A percentile compares a stretch with the other conserved stretches of the same genome.
phyloP scores from a whole-genome alignment of 2,329 filamentous ascomycete species.

The Fusarium sp. region DNA sequence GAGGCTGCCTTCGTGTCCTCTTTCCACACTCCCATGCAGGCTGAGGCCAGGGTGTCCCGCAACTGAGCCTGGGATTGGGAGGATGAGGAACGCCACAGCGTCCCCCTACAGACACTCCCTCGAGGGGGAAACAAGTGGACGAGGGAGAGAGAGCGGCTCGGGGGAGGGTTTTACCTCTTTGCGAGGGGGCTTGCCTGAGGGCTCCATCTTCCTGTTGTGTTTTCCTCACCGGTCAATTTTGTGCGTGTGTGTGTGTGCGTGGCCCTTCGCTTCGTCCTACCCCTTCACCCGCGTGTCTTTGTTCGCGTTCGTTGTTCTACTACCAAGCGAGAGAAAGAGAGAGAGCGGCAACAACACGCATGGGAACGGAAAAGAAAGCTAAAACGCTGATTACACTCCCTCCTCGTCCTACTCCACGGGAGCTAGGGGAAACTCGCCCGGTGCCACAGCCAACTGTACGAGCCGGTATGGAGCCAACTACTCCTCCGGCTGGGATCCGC shows the following conservation, averaged over 20 bases:
- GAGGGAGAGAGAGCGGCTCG: slow-evolving; percentile 19
- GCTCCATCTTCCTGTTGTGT: slow-evolving; percentile 27
- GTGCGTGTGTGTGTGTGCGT: neutral
- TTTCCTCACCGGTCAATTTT: slow-evolving; percentile 11
- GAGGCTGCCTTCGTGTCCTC: neutral
- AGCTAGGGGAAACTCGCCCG: slow-evolving; percentile 11
- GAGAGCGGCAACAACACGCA: neutral
- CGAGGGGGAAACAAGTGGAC: slow-evolving; percentile 18
- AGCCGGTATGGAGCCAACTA: slow-evolving; percentile 27
- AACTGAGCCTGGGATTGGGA: slow-evolving; percentile 20
- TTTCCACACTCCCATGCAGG: slow-evolving; percentile 6
- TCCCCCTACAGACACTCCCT: slow-evolving; percentile 20
- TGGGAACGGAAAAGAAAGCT: slow-evolving; percentile 1
- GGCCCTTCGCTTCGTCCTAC: slow-evolving; percentile 6
- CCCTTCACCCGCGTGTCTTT: neutral
- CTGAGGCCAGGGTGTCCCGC: slow-evolving; percentile 23
- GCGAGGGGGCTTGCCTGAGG: slow-evolving; percentile 2
- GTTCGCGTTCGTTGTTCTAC: neutral
- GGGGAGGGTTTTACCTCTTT: slow-evolving; percentile 1
- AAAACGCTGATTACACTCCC: neutral
- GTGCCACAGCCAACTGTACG: slow-evolving; percentile 1
- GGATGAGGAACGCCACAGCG: slow-evolving; percentile 24
- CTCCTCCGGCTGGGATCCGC: slow-evolving; percentile 16
- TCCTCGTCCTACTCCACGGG: neutral
- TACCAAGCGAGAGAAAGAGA: neutral